phyloP scores from a whole-genome alignment of 2,329 filamentous ascomycete species.

The Cordyceps farinosa region DNA sequence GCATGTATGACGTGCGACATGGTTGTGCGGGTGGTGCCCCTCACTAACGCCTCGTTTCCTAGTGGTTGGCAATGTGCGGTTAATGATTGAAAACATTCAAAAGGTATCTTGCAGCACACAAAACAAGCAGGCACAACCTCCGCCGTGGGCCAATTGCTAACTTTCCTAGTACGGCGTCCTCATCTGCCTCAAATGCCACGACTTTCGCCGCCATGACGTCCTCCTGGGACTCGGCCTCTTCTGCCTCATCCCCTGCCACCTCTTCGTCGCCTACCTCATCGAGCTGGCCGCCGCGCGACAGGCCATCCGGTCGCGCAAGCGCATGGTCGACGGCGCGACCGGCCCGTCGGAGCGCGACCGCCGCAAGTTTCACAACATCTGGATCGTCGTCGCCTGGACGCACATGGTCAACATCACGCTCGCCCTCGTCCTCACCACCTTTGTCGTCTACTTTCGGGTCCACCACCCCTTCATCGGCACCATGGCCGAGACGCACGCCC shows the following conservation, averaged over 20 bases:
- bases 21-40: constrained; percentile 8
- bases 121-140: background rate
- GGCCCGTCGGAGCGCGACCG: constrained; percentile 55
- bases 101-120: constrained; percentile 57
- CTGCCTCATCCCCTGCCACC: constrained; percentile 82
- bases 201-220: constrained; percentile 76
- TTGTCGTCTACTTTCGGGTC: constrained; percentile 85
- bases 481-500: constrained; percentile 82
- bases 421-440: constrained; percentile 75
- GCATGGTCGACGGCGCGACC: constrained; percentile 46
- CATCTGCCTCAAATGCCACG: constrained; percentile 86
- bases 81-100: constrained; percentile 96
- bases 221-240: constrained; percentile 74
- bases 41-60: constrained; percentile 22
- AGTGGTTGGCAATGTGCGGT: constrained; percentile 89
- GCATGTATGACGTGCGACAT: constrained; percentile 12
- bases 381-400: constrained; percentile 74
- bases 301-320: constrained; percentile 64
- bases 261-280: constrained; percentile 86
- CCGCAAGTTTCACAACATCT: constrained; percentile 67
- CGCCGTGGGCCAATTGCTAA: background rate
- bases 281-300: constrained; percentile 79
- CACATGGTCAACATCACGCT: constrained; percentile 82
- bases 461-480: constrained; percentile 93
- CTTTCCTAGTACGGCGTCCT: constrained; percentile 77